These are phyloP conservation scores for Soucietia sequanensis DNA, from an alignment of 805 yeast species.

Conservation along the genomic window DNA sequence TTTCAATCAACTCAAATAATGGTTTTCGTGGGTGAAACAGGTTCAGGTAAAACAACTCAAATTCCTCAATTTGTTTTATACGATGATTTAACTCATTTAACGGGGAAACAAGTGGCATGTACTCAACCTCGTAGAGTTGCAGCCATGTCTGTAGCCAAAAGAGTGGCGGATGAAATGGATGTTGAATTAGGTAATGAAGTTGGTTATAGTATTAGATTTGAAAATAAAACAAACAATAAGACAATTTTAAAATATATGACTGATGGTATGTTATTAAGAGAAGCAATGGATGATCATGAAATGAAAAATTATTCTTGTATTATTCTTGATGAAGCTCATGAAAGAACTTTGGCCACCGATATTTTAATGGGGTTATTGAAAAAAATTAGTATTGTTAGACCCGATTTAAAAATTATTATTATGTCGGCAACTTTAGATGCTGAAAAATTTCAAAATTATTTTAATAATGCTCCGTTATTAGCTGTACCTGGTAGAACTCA, in stretches of 20 bases:
- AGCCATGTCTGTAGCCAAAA: slow-evolving; percentile 96
- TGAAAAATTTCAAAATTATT: slow-evolving; percentile 88
- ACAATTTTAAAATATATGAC: slow-evolving; percentile 95
- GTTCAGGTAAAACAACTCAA: slow-evolving; percentile 98
- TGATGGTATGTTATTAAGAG: slow-evolving; percentile 96
- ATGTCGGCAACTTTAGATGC: slow-evolving; percentile 99
- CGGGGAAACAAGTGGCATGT: slow-evolving; percentile 87
- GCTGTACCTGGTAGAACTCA: slow-evolving; percentile 98
- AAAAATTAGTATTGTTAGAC: slow-evolving; percentile 74
- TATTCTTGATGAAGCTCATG: slow-evolving; percentile 97
- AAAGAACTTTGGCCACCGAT: slow-evolving; percentile 94
- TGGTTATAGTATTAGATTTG: slow-evolving; percentile 93
- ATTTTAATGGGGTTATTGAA: slow-evolving; percentile 92
- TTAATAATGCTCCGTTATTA: slow-evolving; percentile 86
- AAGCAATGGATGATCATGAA: slow-evolving; percentile 95
- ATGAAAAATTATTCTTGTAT: slow-evolving; percentile 81
- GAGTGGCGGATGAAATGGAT: slow-evolving; percentile 98
- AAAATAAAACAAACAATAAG: slow-evolving; percentile 75
- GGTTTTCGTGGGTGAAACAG: slow-evolving; percentile 99
- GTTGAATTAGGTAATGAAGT: slow-evolving; percentile 90
- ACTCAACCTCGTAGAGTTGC: slow-evolving; percentile 98
- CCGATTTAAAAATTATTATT: slow-evolving; percentile 85
- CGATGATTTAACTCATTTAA: slow-evolving; percentile 89
- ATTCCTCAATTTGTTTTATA: slow-evolving; percentile 93
- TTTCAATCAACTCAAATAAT: slow-evolving; percentile 88